Base-by-base conservation (phyloP, 495 filamentous ascomycete species). In the Terfezia claveryi region DNA sequence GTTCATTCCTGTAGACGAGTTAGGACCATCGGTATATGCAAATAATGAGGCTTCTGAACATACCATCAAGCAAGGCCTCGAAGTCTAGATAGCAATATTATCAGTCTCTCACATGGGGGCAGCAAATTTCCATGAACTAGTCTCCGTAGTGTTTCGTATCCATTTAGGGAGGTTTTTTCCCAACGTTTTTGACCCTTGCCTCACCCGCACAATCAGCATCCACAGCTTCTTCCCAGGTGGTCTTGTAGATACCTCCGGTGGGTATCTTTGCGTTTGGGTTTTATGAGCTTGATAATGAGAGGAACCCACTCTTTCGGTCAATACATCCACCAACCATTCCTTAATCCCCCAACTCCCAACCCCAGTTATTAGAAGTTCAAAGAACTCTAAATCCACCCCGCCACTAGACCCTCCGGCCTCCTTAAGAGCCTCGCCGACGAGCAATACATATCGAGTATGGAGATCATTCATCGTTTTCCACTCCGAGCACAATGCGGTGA, bases 281-380 rank as follows among this genome's bases (percentile, higher is more conserved):
- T n/a, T 58, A 23, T 37, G 49, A 32, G 4, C 1, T 32, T 32
- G 27, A 32, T n/a, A n/a, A n/a, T 32, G 27, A 32, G 27, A 32
- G 27, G 1, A 12, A 62, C 74, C 57, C 74, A 91, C 87, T 61
- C 85, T 74, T 60, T 95, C 91, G 36, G 78, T 78, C 32, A 98
- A 68, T 58, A 83, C 81, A 68, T 95, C 89, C 6, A 88, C 77
- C 2, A 98, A 68, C 78, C 93, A 98, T 64, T 96, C 91, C 61
- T 76, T 78, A 53, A 95, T 71, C 20, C 76, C 73, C 20, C 78
- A 73, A 59, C 80, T 81, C 20, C 84, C 87, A 66, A 88, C 74
- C 0, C 88, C 88, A 8, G 87, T 94, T 8, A 83, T 78, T 9
- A 87, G 83, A 1, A 92, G 73, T 64, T 96, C 87, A 66, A 85